Evolutionary conservation across 2,329 filamentous ascomycete species (phyloP), one percentile per base, ranked within the genome.

Genomic region (Alternaria conjuncta): DNA sequence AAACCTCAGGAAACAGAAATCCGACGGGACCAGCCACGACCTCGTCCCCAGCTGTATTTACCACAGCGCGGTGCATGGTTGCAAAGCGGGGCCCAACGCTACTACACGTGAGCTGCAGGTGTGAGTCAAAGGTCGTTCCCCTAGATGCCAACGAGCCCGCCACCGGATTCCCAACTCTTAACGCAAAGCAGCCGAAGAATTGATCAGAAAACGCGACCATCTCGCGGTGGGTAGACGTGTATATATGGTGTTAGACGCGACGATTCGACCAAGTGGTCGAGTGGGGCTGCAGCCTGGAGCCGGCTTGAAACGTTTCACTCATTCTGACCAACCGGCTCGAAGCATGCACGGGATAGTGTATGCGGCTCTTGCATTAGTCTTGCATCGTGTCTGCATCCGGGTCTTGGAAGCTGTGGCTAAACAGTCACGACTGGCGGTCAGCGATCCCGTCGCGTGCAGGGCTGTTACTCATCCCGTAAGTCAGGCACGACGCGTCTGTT

Each of bases 161-260:
- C 61, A 57, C 60, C 55, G 67, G 59, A 57, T 54, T 56, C 55
- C 55, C 66, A 67, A 64, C 70, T 70, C 61, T 69, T 72, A 45
- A 60, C 69, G 71, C 60, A 65, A 75, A 73, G 46, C 63, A 73
- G 75, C 60, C 74, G 70, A 69, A 71, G 55, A 66, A 78, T 74
- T 72, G 77, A 73, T 65, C 55, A 65, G 58, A 76, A 78, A 80
- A 79, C 79, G 73, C 79, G 79, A 81, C 79, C 65, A 80, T 80
- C 64, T 75, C 79, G 73, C 79, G 78, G 73, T 80, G 72, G 70
- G 72, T 72, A 72, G 69, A 71, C 75, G 75, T 77, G 75, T 78
- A 69, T 70, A 73, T 76, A 75, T 75, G 71, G 75, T 77, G 70
- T 75, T 75, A 65, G 75, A 79, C 77, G 77, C 75, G 78, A 78